Base-by-base conservation (phyloP, 2,329 filamentous ascomycete species). In the Pseudogymnoascus sp. region DNA sequence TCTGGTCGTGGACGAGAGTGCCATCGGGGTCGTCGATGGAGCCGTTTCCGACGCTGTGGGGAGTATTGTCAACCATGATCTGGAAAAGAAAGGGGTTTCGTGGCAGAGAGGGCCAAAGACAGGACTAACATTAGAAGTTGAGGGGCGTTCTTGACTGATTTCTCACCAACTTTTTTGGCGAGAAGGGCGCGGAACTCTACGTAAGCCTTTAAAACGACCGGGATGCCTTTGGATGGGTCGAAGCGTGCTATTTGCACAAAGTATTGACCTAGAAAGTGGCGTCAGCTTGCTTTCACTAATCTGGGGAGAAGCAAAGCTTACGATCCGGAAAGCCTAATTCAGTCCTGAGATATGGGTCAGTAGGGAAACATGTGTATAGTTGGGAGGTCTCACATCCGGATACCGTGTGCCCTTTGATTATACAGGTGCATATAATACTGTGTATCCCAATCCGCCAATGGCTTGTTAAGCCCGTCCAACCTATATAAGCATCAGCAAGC, bases 21-120 rank as follows among this genome's bases (percentile, higher is more conserved):
- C 85, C 89, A 68, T 95, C 90, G 0, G 90, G 90, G 66, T 95
- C 90, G 70, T 95, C 90, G 64, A 93, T 83, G 0, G 89, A 91
- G 53, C 89, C 87, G 71, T 93, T 91, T 16, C 90, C 90, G 50
- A 88, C 89, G 14, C 65, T 67, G 60, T 36, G 16, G 28, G 11
- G 23, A 21, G 37, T 16, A 16, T 28, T 4, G 61, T n/a, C 46
- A 59, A 12, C 25, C 23, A 31, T 7, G 23, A 8, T 18, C 4
- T 23, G 23, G 6, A 10, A 46, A 36, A 21, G 18, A 60, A 44
- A 59, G 34, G n/a, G 46, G 6, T 2, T 28, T 16, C 2, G 14
- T 28, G 44, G 3, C 2, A 10, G 14, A 28, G 7, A 5, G 7
- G 12, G 2, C 2, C 7, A 21, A 34, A 2, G 25, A 4, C n/a